These are phyloP conservation scores for Ophiostoma ips DNA, from an alignment of 2,329 filamentous ascomycete species.

Conservation along the genomic window DNA sequence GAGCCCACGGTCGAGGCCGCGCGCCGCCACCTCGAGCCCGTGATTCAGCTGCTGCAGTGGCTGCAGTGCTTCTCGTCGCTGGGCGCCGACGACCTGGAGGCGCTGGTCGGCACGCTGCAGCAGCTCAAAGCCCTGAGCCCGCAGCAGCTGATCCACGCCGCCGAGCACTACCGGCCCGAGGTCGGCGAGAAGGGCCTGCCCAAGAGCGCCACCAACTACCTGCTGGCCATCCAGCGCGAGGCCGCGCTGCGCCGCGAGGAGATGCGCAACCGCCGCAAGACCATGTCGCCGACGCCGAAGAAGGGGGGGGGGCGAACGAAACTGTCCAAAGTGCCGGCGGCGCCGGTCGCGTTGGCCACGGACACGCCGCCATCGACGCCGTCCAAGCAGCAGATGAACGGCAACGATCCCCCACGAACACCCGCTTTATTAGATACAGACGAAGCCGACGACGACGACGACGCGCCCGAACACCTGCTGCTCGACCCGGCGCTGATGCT, in stretches of 20 bases:
- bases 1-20: constrained; percentile 79
- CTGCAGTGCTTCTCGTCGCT: constrained; percentile 94
- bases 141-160: constrained; percentile 80
- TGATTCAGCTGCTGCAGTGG: constrained; percentile 94
- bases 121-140: constrained; percentile 75
- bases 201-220: constrained; percentile 78
- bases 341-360: not conserved
- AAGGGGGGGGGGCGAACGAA: not conserved
- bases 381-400: constrained; percentile 19
- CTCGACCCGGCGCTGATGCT: constrained; percentile 85
- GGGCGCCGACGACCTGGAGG: constrained; percentile 70
- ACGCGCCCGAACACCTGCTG: constrained; percentile 60
- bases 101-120: constrained; percentile 74
- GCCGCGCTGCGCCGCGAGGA: constrained; percentile 44
- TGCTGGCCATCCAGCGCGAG: constrained; percentile 67
- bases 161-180: constrained; percentile 85
- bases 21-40: constrained; percentile 70
- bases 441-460: constrained; percentile 31
- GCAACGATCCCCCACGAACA: constrained; percentile 13
- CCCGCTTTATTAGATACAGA: constrained; percentile 17
- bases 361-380: constrained; percentile 5
- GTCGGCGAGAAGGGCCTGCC: constrained; percentile 87
- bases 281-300: constrained; percentile 27
- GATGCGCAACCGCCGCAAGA: constrained; percentile 33
- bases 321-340: not conserved